Evolutionary conservation across 2,329 filamentous ascomycete species (phyloP), one percentile per base, ranked within the genome.

Genomic region (Aspergillus clavatus): DNA sequence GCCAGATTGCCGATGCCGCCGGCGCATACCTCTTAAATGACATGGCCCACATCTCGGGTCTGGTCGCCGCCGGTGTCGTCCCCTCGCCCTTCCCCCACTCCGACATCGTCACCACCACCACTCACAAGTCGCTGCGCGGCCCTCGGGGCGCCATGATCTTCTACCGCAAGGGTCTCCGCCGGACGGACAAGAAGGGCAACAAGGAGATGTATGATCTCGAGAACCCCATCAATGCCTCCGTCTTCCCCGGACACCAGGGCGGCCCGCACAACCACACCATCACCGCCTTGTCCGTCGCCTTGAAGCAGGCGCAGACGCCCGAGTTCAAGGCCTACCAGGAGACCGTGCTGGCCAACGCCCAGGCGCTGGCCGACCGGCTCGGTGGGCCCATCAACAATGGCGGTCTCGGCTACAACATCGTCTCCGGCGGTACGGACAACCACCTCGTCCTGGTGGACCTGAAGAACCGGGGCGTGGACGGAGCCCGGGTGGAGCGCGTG

Each of bases 201-300:
- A 81, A 91, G 77, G 85, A 79, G 41, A 76, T 90, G 61, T 98
- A 96, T 70, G 89, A 98, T 64, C 82, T 98, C 26, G 93, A 98
- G 78, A 82, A 84, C 59, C 87, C 89, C 45, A 98, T 98, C 79
- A 98, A 98, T 78, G 90, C 94, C 72, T 97, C 93, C 46, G 93
- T 98, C 69, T 98, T 98, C 82, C 93, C 93, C 45, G 93, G 93
- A 51, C 93, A 98, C 77, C 93, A 98, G 76, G 93, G 93, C 66
- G 93, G 93, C 24, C 93, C 93, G 42, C 93, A 98, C 80, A 98
- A 98, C 79, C 93, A 98, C 82, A 98, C 93, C 67, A 98, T 98
- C 74, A 97, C 91, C 51, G 93, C 93, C 40, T 80, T 98, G 52
- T 84, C 93, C 27, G 93, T 98, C 47, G 93, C 93, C 36, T 79